Evolutionary conservation across 305 asterid genomes (phyloP).

Genomic region (Plantago lanceolata): DNA sequence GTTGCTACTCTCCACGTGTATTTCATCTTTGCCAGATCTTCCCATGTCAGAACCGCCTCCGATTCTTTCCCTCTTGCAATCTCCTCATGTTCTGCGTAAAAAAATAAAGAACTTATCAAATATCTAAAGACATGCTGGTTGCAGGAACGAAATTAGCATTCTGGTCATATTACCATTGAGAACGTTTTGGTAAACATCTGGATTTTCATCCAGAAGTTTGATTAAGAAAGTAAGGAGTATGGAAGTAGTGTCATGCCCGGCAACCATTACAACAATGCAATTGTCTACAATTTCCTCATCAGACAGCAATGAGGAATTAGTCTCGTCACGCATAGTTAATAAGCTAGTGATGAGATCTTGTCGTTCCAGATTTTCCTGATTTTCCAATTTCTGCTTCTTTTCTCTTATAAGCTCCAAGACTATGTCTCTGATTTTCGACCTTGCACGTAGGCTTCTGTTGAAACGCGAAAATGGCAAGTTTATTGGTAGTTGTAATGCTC

Average conservation of each 20-base stretch:
- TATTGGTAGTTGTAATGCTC: constrained; percentile 26
- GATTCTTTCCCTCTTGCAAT: constrained; percentile 21
- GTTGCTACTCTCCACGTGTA: constrained; percentile 35
- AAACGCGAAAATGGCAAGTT: constrained; percentile 31
- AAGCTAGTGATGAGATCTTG: constrained; percentile 20
- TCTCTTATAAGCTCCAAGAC: constrained; percentile 22
- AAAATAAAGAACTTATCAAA: not conserved
- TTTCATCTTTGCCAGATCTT: constrained; percentile 30
- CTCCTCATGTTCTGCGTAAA: constrained; percentile 25
- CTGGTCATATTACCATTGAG: not conserved
- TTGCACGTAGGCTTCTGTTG: constrained; percentile 24
- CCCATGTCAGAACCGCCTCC: constrained; percentile 24
- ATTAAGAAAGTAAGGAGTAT: constrained; percentile 30
- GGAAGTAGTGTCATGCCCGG: constrained; percentile 32
- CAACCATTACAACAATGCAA: constrained; percentile 20
- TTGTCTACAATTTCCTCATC: constrained; percentile 33
- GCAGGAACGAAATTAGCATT: not conserved
- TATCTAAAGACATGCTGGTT: not conserved
- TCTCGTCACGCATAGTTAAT: constrained; percentile 4
- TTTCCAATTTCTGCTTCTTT: constrained; percentile 1
- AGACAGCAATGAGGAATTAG: not conserved
- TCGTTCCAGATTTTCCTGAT: not conserved
- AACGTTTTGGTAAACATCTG: constrained; percentile 20
- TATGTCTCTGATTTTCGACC: constrained; percentile 22
- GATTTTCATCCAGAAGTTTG: constrained; percentile 28